phyloP scores from a whole-genome alignment of 257 asterid species.

The Vinca minor region DNA sequence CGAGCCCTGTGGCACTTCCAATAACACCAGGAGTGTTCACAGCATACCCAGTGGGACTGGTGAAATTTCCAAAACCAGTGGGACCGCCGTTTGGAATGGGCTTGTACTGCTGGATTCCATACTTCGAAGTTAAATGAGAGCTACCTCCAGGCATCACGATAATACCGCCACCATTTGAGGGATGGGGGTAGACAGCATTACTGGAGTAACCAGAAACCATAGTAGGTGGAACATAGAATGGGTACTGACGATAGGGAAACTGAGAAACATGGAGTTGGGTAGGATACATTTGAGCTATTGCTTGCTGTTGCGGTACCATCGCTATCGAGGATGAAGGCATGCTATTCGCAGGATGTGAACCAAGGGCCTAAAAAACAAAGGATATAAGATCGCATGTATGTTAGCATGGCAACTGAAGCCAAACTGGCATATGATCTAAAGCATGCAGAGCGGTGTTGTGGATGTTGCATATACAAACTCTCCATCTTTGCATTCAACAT shows the following conservation, averaged over 20 bases:
- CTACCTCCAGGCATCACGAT: constrained; percentile 82
- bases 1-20: constrained; percentile 67
- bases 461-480: neutral
- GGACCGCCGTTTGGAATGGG: constrained; percentile 63
- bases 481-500: neutral
- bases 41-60: constrained; percentile 72
- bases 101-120: constrained; percentile 84
- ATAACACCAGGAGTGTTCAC: constrained; percentile 71
- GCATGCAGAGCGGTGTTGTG: neutral
- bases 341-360: constrained; percentile 35
- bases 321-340: constrained; percentile 56
- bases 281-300: constrained; percentile 92
- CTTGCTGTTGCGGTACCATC: constrained; percentile 59
- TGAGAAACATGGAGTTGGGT: constrained; percentile 75
- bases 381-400: constrained; percentile 7
- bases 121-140: constrained; percentile 65
- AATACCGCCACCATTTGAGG: constrained; percentile 78
- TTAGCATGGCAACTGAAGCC: neutral
- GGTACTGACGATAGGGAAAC: constrained; percentile 79
- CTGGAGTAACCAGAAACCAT: constrained; percentile 87
- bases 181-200: constrained; percentile 78
- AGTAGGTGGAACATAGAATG: constrained; percentile 81
- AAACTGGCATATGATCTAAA: neutral
- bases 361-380: constrained; percentile 41
- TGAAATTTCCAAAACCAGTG: constrained; percentile 70